Base-by-base conservation (phyloP, 129 eudicot genomes). In the Oenanthe sinensis region DNA sequence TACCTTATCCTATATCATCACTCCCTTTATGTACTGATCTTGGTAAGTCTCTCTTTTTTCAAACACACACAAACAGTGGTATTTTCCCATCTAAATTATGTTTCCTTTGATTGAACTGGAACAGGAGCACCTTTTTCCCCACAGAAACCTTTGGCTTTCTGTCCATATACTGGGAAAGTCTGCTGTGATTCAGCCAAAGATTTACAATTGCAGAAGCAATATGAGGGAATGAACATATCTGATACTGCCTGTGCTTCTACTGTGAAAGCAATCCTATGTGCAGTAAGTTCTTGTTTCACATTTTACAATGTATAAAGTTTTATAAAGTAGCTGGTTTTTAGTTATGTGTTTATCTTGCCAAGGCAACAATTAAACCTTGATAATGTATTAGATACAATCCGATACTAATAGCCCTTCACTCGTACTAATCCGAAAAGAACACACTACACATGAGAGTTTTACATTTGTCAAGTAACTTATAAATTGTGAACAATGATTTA, bases 181-280 rank as follows among this genome's bases (percentile, higher is more conserved):
- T 94, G 98, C 81, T 91, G 98, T 82, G 90, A 87, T 72, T 71
- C 91, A 47, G 75, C 90, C 48, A 82, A 90, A 74, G 98, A 94
- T 80, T 52, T 80, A 47, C 87, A 87, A 55, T 74, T 94, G 80
- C 85, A 86, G 87, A 87, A 69, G 87, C 87, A 86, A 62, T 91
- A 83, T 86, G 69, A 84, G 81, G 90, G 85, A 26, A 90, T 91
- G 97, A 86, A 88, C 74, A 90, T 94, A 63, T 85, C 93, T 81
- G 89, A 88, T 83, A 55, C 89, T 75, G 49, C 84, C 28, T 94
- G 98, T 88, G 93, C 92, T 88, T 84, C 97, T 79, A 85, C 86
- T 78, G 74, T 94, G 74, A 89, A 91, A 80, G 88, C 97, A 52
- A 88, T 91, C 54, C 91, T 94, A 47, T 94, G 98, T 79, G 93